Evolutionary conservation across 129 eudicot species (phyloP).

Genomic region (Daucus carota): DNA sequence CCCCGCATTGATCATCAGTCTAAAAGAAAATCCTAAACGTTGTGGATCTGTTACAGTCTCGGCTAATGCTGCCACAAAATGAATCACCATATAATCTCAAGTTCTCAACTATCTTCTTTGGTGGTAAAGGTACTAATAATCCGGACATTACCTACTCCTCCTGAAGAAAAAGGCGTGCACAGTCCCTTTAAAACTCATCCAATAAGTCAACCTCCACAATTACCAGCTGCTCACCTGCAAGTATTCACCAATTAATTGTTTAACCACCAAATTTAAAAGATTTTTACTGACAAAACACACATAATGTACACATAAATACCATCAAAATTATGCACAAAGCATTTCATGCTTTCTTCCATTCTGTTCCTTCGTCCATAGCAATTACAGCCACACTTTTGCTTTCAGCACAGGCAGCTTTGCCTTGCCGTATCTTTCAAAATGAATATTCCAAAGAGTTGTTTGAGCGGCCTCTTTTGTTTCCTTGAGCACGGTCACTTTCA

Average conservation of each 20-base stretch:
- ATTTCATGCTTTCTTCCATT: background rate
- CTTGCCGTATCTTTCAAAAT: background rate
- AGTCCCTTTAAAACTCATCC: background rate
- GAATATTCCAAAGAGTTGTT: background rate
- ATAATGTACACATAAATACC: background rate
- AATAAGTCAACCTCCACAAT: background rate
- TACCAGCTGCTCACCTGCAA: constrained; percentile 6
- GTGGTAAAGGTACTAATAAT: background rate
- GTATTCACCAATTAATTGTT: background rate
- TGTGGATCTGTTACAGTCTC: constrained; percentile 2
- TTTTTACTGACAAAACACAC: background rate
- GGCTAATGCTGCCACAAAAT: background rate
- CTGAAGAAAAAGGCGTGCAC: background rate
- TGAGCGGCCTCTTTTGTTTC: background rate
- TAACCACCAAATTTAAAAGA: background rate
- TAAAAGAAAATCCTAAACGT: too few species aligned
- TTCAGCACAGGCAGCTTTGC: background rate
- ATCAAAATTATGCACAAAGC: background rate
- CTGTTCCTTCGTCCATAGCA: background rate
- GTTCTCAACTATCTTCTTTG: background rate
- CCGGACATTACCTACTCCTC: background rate
- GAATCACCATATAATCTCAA: constrained; percentile 3
- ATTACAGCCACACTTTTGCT: background rate
- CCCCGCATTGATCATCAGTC: too few species aligned
- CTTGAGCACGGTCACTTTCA: background rate